Evolutionary conservation across 2,329 filamentous ascomycete genomes (phyloP), one percentile per base, ranked within the genome.

Genomic region (Neofusicoccum parvum): DNA sequence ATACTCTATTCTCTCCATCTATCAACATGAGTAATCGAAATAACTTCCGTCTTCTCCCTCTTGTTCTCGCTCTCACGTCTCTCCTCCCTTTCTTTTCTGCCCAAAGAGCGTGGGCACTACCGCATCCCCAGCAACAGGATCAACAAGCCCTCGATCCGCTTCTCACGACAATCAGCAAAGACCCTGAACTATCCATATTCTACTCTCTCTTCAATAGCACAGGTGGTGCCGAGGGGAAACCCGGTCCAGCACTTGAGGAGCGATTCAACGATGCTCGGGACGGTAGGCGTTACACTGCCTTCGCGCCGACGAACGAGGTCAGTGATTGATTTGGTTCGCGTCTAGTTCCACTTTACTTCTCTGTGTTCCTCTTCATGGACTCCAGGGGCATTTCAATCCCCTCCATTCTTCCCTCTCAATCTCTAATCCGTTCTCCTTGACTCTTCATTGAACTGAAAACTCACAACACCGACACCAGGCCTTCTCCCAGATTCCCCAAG

Each of bases 151-250:
- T 36, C 23, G 23, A 34, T 5, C 56, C 56, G 3, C 56, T 60
- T 12, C 56, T 60, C 9, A 60, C 56, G 32, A 48, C 56, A 3
- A 60, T 60, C 12, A 48, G 56, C 27, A 3, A 36, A n/a, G 56
- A 60, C 20, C 56, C 56, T 5, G 56, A 49, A 9, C 34, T 60
- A 7, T 46, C 41, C 5, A 34, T 34, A 11, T 60, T 49, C 27
- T 60, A 60, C 32, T 46, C 41, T 7, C 37, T 60, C 3, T 60
- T 60, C 43, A 60, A 60, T n/a, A 41, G 41, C 27, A 60, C 56
- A 2, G 56, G 56, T 6, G 56, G 56, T 17, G 14, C 39, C 5
- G 20, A 34, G 32, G 56, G 56, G 1, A 12, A n/a, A 11, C 56
- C 56, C 14, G 56, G 56, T 10, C 56, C 56, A 5, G 56, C 27